Conservation (phyloP, 2,329 filamentous ascomycete genomes). For the Xylaria digitata region DNA sequence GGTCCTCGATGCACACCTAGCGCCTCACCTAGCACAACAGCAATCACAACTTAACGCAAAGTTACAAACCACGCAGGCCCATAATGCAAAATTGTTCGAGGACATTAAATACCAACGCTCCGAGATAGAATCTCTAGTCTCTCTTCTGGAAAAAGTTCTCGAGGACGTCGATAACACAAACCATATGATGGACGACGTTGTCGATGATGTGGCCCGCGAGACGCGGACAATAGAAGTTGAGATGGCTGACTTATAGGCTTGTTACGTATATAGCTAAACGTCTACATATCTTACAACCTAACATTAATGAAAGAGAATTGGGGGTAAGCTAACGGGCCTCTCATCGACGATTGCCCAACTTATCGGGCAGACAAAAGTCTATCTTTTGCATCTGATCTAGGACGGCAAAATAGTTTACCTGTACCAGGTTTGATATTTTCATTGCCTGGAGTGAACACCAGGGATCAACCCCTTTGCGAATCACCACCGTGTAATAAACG, state of each 20-base stretch:
- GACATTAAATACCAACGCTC: constrained; percentile 64
- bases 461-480: neutral
- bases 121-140: constrained; percentile 65
- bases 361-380: neutral
- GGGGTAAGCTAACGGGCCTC: no score
- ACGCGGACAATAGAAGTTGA: constrained; percentile 58
- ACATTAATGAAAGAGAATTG: neutral
- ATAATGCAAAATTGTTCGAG: constrained; percentile 66
- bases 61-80: constrained; percentile 66
- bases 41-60: constrained; percentile 67
- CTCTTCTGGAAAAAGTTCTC: constrained; percentile 62
- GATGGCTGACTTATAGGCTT: constrained; percentile 47
- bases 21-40: constrained; percentile 63
- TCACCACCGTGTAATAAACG: no score
- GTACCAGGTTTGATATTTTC: neutral
- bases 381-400: neutral
- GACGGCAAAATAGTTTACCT: neutral
- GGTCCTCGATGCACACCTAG: constrained; percentile 66
- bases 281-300: neutral
- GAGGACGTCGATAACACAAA: constrained; percentile 67
- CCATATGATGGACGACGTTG: constrained; percentile 59
- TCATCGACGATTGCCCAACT: neutral
- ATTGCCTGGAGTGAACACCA: neutral
- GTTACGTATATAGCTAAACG: neutral
- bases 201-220: constrained; percentile 62